These are phyloP conservation scores for Xylaria castorea DNA, from an alignment of 495 filamentous ascomycete species.

Conservation along the genomic window DNA sequence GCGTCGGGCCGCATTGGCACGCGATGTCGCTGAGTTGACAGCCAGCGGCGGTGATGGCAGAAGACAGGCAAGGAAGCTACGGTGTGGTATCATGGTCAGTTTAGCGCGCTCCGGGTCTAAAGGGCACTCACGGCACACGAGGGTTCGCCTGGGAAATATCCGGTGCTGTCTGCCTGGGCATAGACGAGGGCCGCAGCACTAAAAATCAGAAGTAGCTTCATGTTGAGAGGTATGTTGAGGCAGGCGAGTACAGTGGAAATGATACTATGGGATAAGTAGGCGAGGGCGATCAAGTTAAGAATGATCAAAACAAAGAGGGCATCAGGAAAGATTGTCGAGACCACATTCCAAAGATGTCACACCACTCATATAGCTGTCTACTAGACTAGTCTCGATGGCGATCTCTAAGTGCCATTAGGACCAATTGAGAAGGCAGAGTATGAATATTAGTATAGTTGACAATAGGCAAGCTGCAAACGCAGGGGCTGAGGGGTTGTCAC, in stretches of 20 bases:
- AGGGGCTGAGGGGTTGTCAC: conserved; percentile 15
- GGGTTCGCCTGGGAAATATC: conserved; percentile 29
- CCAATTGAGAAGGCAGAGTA: not conserved
- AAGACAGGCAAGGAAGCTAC: conserved; percentile 37
- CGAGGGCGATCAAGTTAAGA: not conserved
- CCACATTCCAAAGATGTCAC: conserved; percentile 10
- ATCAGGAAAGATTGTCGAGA: not conserved
- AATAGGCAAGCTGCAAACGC: conserved; percentile 21
- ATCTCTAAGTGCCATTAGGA: not conserved
- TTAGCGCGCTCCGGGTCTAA: not conserved
- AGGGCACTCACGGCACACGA: conserved; percentile 27
- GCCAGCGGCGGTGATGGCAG: conserved; percentile 37
- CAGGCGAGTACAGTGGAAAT: not conserved
- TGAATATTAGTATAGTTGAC: not conserved
- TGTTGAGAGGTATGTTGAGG: not conserved
- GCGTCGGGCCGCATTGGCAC: conserved; percentile 33
- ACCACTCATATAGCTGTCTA: not conserved
- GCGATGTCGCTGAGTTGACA: conserved; percentile 34
- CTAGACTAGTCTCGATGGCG: not conserved
- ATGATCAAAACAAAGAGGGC: conserved; percentile 1
- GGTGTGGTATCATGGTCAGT: conserved; percentile 2
- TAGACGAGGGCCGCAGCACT: conserved; percentile 18
- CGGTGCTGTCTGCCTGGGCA: conserved; percentile 27
- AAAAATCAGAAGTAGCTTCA: conserved; percentile 20
- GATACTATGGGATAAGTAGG: not conserved